These are phyloP conservation scores for Macadamia integrifolia DNA, from an alignment of 164 flowering plant species.

Conservation along the genomic window DNA sequence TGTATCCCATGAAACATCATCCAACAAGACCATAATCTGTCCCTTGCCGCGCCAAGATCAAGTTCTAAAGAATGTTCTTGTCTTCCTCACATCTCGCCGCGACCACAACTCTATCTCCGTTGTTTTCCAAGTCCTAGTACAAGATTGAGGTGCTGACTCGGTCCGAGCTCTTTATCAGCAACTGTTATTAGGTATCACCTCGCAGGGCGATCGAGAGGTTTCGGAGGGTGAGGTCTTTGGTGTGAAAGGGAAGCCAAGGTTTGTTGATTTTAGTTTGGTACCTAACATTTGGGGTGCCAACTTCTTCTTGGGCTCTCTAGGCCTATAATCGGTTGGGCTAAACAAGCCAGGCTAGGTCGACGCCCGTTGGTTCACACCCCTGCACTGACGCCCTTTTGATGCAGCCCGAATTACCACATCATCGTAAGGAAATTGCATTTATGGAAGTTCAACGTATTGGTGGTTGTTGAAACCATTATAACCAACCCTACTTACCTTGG, in stretches of 20 bases:
- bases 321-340: no score
- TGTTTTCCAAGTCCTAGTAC: conserved; percentile 83
- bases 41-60: conserved; percentile 41
- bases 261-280: conserved; percentile 72
- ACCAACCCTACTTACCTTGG: no score
- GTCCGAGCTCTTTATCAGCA: conserved; percentile 73
- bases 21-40: conserved; percentile 1
- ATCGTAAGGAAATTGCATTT: no score
- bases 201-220: conserved; percentile 48
- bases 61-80: conserved; percentile 73
- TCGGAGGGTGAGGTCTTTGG: conserved; percentile 34
- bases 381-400: no score
- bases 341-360: no score
- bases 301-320: conserved; percentile 17
- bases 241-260: conserved; percentile 87
- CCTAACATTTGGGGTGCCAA: conserved; percentile 78
- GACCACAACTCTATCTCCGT: conserved; percentile 82
- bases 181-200: conserved; percentile 78
- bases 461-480: no score
- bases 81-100: conserved; percentile 54
- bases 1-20: not conserved
- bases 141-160: conserved; percentile 66
- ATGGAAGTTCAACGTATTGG: no score
- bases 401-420: no score
- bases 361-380: no score